Evolutionary conservation across 1,139 yeast species (phyloP), one percentile per base, ranked within the genome.

Genomic region (Kluyveromyces marxianus): DNA sequence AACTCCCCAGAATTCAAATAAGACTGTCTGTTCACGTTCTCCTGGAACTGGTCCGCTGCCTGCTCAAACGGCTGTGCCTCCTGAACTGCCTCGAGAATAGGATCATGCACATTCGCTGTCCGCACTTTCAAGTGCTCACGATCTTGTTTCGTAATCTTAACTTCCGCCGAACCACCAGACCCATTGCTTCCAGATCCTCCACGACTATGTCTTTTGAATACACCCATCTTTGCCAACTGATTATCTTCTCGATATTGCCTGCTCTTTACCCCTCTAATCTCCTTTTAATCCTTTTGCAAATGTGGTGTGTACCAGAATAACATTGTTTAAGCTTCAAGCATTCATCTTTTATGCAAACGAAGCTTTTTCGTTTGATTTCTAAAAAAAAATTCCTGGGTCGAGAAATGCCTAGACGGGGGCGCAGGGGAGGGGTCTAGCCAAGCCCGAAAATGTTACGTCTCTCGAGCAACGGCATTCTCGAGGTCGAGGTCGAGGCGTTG

Each of bases 41-140:
- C 62, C 36, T 57, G 52, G 42, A 55, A 57, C 6, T 57, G 49
- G 41, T 55, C 62, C 2, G 63, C 75, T 14, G 84, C 83, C 61
- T 84, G 86, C 67, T 92, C 96, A 64, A 88, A 92, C 7, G 98
- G 98, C 70, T 92, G 97, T 21, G 85, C 92, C 67, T 90, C 97
- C 61, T 84, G 89, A 44, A 92, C 95, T 4, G 97, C 97, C 32
- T 83, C 75, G 51, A 92, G 71, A 49, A 90, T 83, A 27, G 96
- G 97, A 67, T 89, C 97, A 57, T 87, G 94, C 44, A 87, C 81
- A 47, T 78, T 73, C 30, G 78, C 78, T 1, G 79, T 70, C 54
- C 82, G 75, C 62, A 79, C 70, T 59, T 83, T 83, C 59, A 75
- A 71, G 54, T 75, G 69, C 44, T 69, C 71, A 44, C 69, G 72